These are phyloP conservation scores for Pestalotiopsis sp. DNA, from an alignment of 2,329 filamentous ascomycete genomes.

Conservation along the genomic window DNA sequence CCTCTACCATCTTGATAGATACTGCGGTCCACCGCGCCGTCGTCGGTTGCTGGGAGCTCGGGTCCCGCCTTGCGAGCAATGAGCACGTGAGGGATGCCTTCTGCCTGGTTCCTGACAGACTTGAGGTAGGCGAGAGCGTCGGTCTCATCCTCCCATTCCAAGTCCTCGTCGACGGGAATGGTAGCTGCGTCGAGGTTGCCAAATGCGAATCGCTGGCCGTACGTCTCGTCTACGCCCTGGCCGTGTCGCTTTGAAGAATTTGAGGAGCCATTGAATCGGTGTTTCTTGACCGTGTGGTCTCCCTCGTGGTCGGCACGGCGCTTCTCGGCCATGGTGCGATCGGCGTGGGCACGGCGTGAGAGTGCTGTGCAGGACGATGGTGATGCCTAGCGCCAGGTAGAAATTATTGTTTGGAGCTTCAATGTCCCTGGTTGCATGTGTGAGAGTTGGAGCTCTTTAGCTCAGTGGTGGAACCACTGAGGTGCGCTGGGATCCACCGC, in stretches of 20 bases:
- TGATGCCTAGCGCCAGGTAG: neutral
- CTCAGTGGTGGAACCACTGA: too few relatives aligned
- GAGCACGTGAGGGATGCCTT: conserved; percentile 69
- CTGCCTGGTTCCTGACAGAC: conserved; percentile 70
- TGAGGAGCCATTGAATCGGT: conserved; percentile 16
- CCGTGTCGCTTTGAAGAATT: conserved; percentile 13
- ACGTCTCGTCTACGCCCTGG: conserved; percentile 45
- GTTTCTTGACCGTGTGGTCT: conserved; percentile 20
- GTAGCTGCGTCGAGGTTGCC: conserved; percentile 50
- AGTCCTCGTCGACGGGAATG: conserved; percentile 39
- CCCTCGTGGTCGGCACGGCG: conserved; percentile 22
- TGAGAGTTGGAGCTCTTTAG: too few relatives aligned
- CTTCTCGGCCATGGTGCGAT: conserved; percentile 23
- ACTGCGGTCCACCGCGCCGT: conserved; percentile 34
- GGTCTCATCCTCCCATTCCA: conserved; percentile 56
- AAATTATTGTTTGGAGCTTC: neutral
- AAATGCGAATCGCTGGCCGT: conserved; percentile 59
- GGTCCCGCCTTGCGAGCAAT: conserved; percentile 60
- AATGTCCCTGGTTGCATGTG: too few relatives aligned
- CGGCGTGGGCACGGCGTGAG: neutral
- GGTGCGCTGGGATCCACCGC: too few relatives aligned
- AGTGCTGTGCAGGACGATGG: too few relatives aligned
- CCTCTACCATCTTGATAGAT: conserved; percentile 50
- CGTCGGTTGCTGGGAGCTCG: conserved; percentile 38
- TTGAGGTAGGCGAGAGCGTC: conserved; percentile 60